Evolutionary conservation across 805 yeast species (phyloP), one percentile per base, ranked within the genome.

Genomic region (Starmera dryadoides): DNA sequence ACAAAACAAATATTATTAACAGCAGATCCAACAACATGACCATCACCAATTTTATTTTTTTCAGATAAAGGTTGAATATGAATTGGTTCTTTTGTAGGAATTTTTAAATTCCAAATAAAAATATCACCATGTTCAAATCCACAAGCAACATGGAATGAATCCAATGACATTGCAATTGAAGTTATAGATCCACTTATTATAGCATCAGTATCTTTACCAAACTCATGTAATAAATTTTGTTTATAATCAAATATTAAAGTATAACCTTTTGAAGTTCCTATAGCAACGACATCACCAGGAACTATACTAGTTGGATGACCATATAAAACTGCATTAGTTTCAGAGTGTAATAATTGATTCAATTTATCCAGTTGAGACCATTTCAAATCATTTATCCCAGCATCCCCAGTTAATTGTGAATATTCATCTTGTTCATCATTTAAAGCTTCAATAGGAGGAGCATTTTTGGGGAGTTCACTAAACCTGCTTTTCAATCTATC

Each of bases 241-340:
- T 71, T 71, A 44, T 79, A 81, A 49, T 80, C 82, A 56, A 86
- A 88, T 5, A 83, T 65, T 5, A 85, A 57, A 0, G 86, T 63
- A 29, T 57, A 62, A 2, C 95, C 95, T 37, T 71, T 73, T 0
- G 71, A 50, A 0, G 96, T 88, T 2, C 95, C 96, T 7, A 88
- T 49, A 0, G 77, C 77, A 7, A 82, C 63, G 25, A 69, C 49
- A 26, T 65, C 70, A 9, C 73, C 66, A 0, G 73, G 63, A 0
- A 65, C 55, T 12, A 77, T 49, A 20, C 66, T 55, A 0, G 74
- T 62, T 0, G 81, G 77, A 2, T 69, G 65, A 0, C 91, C 89
- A 47, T 70, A 68, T 36, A 1, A 66, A 53, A 11, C 58, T 47
- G 1, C 8, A 17, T 30, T 12, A 5, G 12, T 4, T 9, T 56